Base-by-base conservation (phyloP, 2,329 filamentous ascomycete species). In the Aspergillus sp. region DNA sequence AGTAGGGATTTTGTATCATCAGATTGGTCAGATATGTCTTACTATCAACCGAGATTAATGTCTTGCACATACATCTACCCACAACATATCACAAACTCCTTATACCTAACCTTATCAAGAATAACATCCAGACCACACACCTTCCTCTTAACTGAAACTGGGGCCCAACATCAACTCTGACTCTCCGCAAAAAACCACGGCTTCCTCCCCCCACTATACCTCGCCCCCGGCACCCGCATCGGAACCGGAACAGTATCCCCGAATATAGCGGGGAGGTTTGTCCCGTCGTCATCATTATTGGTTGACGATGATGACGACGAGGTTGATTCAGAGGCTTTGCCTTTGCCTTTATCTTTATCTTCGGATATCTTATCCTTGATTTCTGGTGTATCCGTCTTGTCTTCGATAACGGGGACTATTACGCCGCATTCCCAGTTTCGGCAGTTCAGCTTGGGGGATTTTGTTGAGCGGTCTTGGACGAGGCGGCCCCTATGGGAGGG, bases 341-440 rank as follows among this genome's bases (percentile, higher is more conserved):
- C 4, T 10, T 47, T 13, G 2, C 39, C 32, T 57, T 48, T 76
- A 5, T 76, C 73, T 71, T 80, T 61, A 54, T 57, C 59, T 12
- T 28, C 45, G 19, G 19, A 3, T 13, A 4, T 28, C 30, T 45
- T 23, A 38, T 41, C 10, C 21, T 28, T 50, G 2, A 9, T 1
- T 15, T 69, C 64, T 59, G 60, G 55, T 47, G 39, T 39, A 6
- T 28, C 12, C 4, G 32, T 32, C 2, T 66, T 59, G n/a, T 50
- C 58, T 2, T 59, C 47, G 28, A 66, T 68, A 23, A 90, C 80
- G 9, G 88, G 87, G 43, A 97, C 74, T 23, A 98, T 69, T 1
- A 99, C 91, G 38, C 95, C 95, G 71, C 92, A 97, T 78, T 98
- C 95, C 93, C 94, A 98, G 74, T 98, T 99, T 57, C 91, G 87